A percentile compares a stretch with the other conserved stretches of the same genome.
Conservation (phyloP, 257 asterid genomes). For the Petrea volubilis region DNA sequence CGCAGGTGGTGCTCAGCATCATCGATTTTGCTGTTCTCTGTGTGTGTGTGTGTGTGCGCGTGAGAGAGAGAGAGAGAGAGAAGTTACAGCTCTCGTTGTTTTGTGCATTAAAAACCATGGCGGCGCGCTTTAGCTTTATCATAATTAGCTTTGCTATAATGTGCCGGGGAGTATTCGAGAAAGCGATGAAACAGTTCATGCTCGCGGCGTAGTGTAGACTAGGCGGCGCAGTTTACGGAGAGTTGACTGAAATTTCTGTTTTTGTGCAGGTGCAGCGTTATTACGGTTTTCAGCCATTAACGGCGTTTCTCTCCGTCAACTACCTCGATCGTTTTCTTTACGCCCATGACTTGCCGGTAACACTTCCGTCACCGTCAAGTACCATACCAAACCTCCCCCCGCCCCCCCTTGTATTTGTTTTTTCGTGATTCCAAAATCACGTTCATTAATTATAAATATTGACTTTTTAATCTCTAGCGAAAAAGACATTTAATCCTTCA, state of each 20-base stretch:
- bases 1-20: constrained; percentile 24
- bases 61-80: too few species aligned
- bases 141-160: constrained; percentile 16
- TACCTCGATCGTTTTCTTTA: constrained; percentile 84
- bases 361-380: constrained; percentile 33
- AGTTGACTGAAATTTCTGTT: constrained; percentile 21
- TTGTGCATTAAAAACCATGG: neutral
- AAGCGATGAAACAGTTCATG: constrained; percentile 40
- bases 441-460: neutral
- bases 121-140: constrained; percentile 26
- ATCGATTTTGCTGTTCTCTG: neutral
- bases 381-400: neutral
- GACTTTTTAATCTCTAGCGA: constrained; percentile 18
- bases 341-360: constrained; percentile 82
- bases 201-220: constrained; percentile 21
- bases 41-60: too few species aligned
- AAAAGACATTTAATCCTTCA: neutral
- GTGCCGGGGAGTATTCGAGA: constrained; percentile 23
- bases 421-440: neutral
- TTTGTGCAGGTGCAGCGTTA: constrained; percentile 76
- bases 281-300: constrained; percentile 82
- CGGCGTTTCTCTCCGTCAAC: constrained; percentile 89
- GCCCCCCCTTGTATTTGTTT: too few species aligned
- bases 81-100: neutral
- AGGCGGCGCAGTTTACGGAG: constrained; percentile 31